phyloP scores from a whole-genome alignment of 106 monocot genomes.

The Dendrobium chrysotoxum region DNA sequence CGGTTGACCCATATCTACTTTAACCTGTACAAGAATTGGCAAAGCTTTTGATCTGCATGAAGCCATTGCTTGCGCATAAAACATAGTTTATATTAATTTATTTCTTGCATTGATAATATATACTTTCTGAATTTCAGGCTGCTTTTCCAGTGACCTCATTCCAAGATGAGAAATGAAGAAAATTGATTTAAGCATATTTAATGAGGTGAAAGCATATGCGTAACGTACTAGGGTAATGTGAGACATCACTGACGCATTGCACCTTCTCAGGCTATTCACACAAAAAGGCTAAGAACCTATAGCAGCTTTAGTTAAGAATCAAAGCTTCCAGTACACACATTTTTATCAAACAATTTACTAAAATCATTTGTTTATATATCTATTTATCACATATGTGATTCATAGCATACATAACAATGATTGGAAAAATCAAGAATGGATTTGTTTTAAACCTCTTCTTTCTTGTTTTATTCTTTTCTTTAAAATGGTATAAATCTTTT shows the following conservation, averaged over 20 bases:
- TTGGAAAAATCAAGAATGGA: no score
- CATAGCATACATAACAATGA: no score
- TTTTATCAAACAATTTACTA: neutral
- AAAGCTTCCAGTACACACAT: neutral
- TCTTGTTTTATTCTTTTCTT: no score
- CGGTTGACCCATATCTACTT: slow-evolving; percentile 96
- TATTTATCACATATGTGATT: no score
- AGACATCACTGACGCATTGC: no score
- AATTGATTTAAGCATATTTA: neutral
- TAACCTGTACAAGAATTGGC: slow-evolving; percentile 44
- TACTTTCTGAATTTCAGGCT: neutral
- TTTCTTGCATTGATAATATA: neutral
- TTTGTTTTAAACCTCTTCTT: no score
- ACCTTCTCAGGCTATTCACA: no score
- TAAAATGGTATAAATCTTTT: no score
- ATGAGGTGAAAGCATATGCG: no score
- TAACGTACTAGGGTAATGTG: no score
- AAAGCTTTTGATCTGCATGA: neutral
- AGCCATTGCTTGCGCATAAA: neutral
- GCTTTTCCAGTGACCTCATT: neutral
- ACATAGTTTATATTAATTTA: neutral
- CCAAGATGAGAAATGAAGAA: neutral
- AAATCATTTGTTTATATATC: neutral
- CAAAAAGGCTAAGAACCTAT: no score
- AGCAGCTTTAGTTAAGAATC: no score